Percentiles rank a stretch among this genome's conserved stretches.
These are phyloP conservation scores for Skeletonema potamos DNA, from an alignment of 108 stramenopile genomes.

Conservation along the genomic window DNA sequence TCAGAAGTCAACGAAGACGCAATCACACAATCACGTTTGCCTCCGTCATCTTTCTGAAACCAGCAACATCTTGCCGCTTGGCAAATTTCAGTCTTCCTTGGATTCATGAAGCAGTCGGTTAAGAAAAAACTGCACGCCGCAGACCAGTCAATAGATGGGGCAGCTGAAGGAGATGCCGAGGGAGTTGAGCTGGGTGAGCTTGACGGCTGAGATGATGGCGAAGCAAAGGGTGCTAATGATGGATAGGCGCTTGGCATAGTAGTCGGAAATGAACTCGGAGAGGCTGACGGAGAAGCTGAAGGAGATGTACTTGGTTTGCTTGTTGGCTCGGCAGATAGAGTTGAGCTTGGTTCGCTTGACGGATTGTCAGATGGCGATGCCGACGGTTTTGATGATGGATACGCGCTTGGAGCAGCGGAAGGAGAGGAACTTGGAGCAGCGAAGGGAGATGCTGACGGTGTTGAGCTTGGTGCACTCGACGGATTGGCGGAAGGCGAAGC, in stretches of 20 bases:
- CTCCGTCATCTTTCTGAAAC: neutral
- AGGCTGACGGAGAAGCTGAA: neutral
- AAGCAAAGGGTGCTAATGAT: too few relatives aligned
- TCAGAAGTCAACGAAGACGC: neutral
- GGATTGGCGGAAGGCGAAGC: neutral
- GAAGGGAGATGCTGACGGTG: neutral
- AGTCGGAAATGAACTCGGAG: neutral
- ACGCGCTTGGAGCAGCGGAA: too few relatives aligned
- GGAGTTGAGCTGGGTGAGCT: too few relatives aligned
- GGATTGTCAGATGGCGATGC: too few relatives aligned
- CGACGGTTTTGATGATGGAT: too few relatives aligned
- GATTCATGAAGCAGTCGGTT: too few relatives aligned
- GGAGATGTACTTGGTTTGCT: neutral
- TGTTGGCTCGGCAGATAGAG: neutral
- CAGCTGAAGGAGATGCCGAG: too few relatives aligned
- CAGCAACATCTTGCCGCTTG: neutral
- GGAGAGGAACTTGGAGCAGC: too few relatives aligned
- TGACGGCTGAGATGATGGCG: too few relatives aligned
- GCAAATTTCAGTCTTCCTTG: too few relatives aligned
- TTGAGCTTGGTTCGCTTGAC: neutral
- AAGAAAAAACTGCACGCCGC: too few relatives aligned
- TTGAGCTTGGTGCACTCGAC: neutral
- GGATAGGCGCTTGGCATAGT: neutral
- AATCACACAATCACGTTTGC: neutral
- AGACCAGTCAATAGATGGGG: too few relatives aligned